Percentiles rank a stretch among this genome's conserved stretches.
phyloP scores from a whole-genome alignment of 352 stramenopile species.

The Phytophthora podocarpi region DNA sequence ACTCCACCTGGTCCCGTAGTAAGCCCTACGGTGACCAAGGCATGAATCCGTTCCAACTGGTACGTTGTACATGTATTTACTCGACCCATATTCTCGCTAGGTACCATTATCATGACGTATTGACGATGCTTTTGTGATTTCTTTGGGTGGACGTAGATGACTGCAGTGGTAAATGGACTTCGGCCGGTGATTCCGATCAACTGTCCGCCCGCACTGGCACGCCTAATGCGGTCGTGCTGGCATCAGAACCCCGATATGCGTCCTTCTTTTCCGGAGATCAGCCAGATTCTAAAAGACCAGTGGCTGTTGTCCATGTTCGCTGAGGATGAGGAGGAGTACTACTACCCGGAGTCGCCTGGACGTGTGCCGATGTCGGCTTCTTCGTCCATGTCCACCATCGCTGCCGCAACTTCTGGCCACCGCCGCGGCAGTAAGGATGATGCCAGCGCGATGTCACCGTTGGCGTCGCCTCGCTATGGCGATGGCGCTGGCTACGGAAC shows the following conservation, averaged over 20 bases:
- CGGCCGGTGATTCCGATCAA: slow-evolving; percentile 85
- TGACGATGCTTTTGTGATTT: slow-evolving; percentile 10
- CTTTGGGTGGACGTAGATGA: slow-evolving; percentile 61
- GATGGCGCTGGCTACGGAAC: slow-evolving; percentile 27
- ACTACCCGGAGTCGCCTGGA: slow-evolving; percentile 34
- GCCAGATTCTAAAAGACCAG: slow-evolving; percentile 77
- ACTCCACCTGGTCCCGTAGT: slow-evolving; percentile 87
- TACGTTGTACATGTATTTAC: slow-evolving; percentile 37
- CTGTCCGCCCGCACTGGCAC: slow-evolving; percentile 73
- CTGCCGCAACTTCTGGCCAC: slow-evolving; percentile 21
- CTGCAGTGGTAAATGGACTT: slow-evolving; percentile 84
- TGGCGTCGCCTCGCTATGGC: slow-evolving; percentile 23
- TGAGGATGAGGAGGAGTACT: slow-evolving; percentile 60
- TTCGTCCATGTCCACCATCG: slow-evolving; percentile 43
- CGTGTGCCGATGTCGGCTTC: slow-evolving; percentile 34
- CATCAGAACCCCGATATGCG: slow-evolving; percentile 72
- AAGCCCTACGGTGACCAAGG: slow-evolving; percentile 90
- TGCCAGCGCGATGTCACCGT: slow-evolving; percentile 35
- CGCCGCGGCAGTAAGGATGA: slow-evolving; percentile 46
- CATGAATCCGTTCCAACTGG: slow-evolving; percentile 90
- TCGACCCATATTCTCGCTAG: background rate
- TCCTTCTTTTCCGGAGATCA: slow-evolving; percentile 83
- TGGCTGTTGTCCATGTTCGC: slow-evolving; percentile 63
- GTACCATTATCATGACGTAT: background rate
- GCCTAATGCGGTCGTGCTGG: slow-evolving; percentile 87